phyloP scores from a whole-genome alignment of 192 early-diverging fungal genomes.

The Globomyces pollinis-pini region DNA sequence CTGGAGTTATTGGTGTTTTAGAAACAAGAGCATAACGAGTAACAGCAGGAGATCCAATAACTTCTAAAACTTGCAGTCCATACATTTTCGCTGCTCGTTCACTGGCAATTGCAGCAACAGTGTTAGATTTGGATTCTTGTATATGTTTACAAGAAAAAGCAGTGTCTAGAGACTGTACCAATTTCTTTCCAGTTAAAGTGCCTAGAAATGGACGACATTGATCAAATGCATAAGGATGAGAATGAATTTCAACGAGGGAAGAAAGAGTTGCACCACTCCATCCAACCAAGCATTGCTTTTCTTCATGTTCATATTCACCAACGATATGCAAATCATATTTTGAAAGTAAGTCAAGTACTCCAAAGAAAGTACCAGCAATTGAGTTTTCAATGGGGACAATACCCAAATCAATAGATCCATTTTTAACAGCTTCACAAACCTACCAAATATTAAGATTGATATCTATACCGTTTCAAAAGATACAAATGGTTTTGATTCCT shows the following conservation, averaged over 20 bases:
- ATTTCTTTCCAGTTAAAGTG: neutral
- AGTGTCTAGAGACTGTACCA: conserved; percentile 21
- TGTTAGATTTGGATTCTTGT: neutral
- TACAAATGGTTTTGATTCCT: conserved; percentile 7
- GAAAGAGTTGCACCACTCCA: conserved; percentile 17
- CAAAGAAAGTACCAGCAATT: conserved; percentile 22
- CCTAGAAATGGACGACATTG: conserved; percentile 25
- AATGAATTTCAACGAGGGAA: conserved; percentile 17
- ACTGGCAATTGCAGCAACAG: conserved; percentile 20
- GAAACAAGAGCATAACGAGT: conserved; percentile 27
- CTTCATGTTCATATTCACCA: conserved; percentile 23
- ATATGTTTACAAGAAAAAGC: conserved; percentile 17
- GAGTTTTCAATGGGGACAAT: conserved; percentile 31
- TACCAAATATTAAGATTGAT: no score
- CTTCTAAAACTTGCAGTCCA: conserved; percentile 15
- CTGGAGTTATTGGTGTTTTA: conserved; percentile 10
- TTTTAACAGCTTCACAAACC: conserved; percentile 12
- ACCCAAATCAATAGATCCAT: conserved; percentile 12
- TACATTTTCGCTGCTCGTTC: conserved; percentile 17
- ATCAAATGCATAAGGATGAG: conserved; percentile 29
- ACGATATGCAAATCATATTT: conserved; percentile 20
- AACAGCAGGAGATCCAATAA: conserved; percentile 12
- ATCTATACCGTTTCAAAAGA: conserved; percentile 19
- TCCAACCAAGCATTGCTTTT: conserved; percentile 17
- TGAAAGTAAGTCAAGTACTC: conserved; percentile 18